Base-by-base conservation (phyloP, 176 grass and related monocot genomes). In the Eleusine indica region DNA sequence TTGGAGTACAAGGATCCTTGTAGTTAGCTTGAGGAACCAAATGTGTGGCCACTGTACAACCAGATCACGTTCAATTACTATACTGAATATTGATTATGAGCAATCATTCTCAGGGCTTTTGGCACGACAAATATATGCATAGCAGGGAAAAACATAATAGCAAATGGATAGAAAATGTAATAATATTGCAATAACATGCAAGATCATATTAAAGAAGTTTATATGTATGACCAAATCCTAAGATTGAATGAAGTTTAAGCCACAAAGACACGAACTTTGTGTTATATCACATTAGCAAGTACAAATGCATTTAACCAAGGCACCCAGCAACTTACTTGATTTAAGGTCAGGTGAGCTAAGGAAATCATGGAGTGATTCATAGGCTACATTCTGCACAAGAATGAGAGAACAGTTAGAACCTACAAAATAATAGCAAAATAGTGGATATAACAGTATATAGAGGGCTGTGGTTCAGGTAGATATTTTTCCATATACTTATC, bases 1-100 rank as follows among this genome's bases (percentile, higher is more conserved):
- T 93, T 61, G 93, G 93, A 51, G 89, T 91, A 85, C 93, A 98
- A 76, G 96, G 96, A 88, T 98, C 92, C 72, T 61, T 80, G 85
- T 98, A 98, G 71, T 78, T 91, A 71, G 61, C 80, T 85, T 85
- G 69, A 71, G 89, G 75, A 78, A 77, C 68, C 77, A 87, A 91
- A 79, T 90, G 87, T 46, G 76, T 81, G 77, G 91, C 73, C 85
- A 89, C 82, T 91, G 91, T 82, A 57, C 65, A 72, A 70, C 51
- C 42, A 88, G 70, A 82, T 84, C 11, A 75, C 39, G 53, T 70
- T 84, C 61, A 84, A 47, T 32, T 60, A 68, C 29, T 48, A 80
- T 17, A 77, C 53, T 80, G 2, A 51, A 64, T 6, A 28, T 82
- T 61, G 41, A 14, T 30, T 17, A 62, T 18, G 13, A 70, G 64